A percentile compares a stretch with the other conserved stretches of the same genome.
Evolutionary conservation across 768 basidiomycete species (phyloP).

Genomic region (Amanita molliuscula): DNA sequence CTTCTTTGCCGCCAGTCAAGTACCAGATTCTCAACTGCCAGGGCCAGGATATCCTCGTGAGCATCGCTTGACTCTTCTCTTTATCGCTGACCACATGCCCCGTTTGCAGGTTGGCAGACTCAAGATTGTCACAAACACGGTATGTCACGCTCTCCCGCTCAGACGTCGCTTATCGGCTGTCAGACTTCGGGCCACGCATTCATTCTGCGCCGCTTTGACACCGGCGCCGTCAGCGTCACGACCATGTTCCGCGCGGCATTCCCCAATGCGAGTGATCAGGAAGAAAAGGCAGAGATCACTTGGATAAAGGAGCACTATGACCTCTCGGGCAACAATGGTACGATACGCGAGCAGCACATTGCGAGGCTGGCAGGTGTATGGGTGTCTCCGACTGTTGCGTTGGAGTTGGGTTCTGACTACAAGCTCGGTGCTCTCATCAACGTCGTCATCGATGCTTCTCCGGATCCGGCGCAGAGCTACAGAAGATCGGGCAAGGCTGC

Average conservation of each 20-base stretch:
- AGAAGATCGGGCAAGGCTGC: slow-evolving; percentile 51
- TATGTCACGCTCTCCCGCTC: slow-evolving; percentile 25
- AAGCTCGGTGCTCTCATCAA: slow-evolving; percentile 48
- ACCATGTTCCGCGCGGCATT: slow-evolving; percentile 97
- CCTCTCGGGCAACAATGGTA: slow-evolving; percentile 67
- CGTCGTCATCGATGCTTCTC: slow-evolving; percentile 57
- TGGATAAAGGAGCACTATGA: slow-evolving; percentile 82
- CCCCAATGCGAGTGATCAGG: slow-evolving; percentile 64
- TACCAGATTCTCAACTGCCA: slow-evolving; percentile 88
- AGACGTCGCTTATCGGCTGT: slow-evolving; percentile 10
- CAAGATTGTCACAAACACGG: slow-evolving; percentile 76
- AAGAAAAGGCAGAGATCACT: slow-evolving; percentile 69
- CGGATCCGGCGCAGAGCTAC: slow-evolving; percentile 72
- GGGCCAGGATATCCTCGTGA: slow-evolving; percentile 65
- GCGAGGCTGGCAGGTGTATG: slow-evolving; percentile 86
- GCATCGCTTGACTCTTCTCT: not conserved
- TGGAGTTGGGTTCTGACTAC: slow-evolving; percentile 61
- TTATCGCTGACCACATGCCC: slow-evolving; percentile 1
- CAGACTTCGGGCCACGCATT: slow-evolving; percentile 82
- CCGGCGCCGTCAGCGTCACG: slow-evolving; percentile 83
- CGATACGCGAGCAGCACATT: slow-evolving; percentile 42
- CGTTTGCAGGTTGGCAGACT: slow-evolving; percentile 67
- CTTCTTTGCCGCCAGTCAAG: slow-evolving; percentile 64
- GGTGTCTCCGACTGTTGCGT: slow-evolving; percentile 60
- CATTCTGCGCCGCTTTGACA: slow-evolving; percentile 89